Percentiles rank a stretch among this genome's conserved stretches.
Evolutionary conservation across 768 basidiomycete genomes (phyloP).

Genomic region (Suillus spraguei): DNA sequence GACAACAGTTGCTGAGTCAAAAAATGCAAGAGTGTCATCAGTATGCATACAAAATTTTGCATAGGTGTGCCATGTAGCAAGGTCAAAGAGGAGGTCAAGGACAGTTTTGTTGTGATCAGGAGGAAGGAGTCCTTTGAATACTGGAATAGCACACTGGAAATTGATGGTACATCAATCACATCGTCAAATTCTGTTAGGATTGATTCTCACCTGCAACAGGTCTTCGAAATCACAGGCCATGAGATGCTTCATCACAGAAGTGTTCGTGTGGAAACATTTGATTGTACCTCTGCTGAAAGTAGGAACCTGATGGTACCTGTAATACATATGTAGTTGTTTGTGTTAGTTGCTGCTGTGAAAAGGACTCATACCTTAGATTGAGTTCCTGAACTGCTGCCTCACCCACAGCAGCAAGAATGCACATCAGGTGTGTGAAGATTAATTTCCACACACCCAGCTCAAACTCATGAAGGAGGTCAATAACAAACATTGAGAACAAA

Average conservation of each 20-base stretch:
- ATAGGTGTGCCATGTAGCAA: too few relatives aligned
- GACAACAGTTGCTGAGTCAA: neutral
- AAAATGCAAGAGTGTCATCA: neutral
- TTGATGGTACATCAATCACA: neutral
- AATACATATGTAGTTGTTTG: too few relatives aligned
- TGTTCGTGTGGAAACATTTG: conserved; percentile 11
- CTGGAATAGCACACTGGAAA: conserved; percentile 37
- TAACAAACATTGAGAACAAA: conserved; percentile 26
- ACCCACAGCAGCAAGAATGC: conserved; percentile 9
- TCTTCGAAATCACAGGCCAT: conserved; percentile 17
- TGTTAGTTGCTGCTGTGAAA: too few relatives aligned
- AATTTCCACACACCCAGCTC: conserved; percentile 19
- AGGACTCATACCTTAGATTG: conserved; percentile 14
- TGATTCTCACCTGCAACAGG: conserved; percentile 13
- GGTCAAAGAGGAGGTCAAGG: too few relatives aligned
- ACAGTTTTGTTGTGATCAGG: conserved; percentile 23
- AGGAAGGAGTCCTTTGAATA: conserved; percentile 39
- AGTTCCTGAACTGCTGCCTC: conserved; percentile 10
- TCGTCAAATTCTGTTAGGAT: neutral
- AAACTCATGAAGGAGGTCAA: neutral
- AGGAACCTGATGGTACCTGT: conserved; percentile 15
- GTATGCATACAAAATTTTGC: too few relatives aligned
- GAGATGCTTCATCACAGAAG: conserved; percentile 13
- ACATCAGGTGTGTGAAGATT: conserved; percentile 30
- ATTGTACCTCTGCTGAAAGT: conserved; percentile 16